These are phyloP conservation scores for Viridothelium virens DNA, from an alignment of 495 filamentous ascomycete species.

Conservation along the genomic window DNA sequence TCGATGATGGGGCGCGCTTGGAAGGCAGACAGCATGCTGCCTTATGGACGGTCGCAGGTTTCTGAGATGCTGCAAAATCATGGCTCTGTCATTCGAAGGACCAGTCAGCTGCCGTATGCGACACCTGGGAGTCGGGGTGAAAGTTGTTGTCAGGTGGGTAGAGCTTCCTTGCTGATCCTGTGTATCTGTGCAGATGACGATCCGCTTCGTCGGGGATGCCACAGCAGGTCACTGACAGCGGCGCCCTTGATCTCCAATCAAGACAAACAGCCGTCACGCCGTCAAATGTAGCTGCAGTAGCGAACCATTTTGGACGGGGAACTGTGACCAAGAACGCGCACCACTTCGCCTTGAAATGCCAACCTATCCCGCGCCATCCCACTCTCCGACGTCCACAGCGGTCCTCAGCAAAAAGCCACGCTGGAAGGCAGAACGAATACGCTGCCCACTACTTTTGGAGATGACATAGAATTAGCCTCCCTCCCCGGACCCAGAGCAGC, in stretches of 20 bases:
- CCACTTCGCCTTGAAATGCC: not conserved
- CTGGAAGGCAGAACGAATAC: not conserved
- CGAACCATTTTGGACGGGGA: not conserved
- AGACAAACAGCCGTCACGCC: not conserved
- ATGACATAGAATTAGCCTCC: conserved; percentile 6
- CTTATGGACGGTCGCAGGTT: not conserved
- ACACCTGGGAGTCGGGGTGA: not conserved
- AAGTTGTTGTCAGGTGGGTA: not conserved
- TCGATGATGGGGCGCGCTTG: conserved; percentile 92
- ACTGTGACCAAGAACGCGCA: not conserved
- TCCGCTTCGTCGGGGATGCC: not conserved
- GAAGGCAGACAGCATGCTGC: conserved; percentile 90
- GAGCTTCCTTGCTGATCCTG: not conserved
- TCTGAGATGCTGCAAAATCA: not conserved
- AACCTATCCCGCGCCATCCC: not conserved
- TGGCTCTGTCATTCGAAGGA: not conserved
- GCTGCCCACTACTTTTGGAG: not conserved
- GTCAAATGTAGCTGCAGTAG: not conserved
- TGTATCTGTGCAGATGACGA: not conserved
- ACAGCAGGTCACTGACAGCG: not conserved
- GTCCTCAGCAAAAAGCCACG: not conserved
- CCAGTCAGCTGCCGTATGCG: not conserved
- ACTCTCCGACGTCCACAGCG: not conserved
- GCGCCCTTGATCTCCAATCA: not conserved
- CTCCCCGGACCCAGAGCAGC: not conserved